A percentile compares a stretch with the other conserved stretches of the same genome.
Evolutionary conservation across 306 rosid species (phyloP).

Genomic region (Pterocarpus macrocarpus): DNA sequence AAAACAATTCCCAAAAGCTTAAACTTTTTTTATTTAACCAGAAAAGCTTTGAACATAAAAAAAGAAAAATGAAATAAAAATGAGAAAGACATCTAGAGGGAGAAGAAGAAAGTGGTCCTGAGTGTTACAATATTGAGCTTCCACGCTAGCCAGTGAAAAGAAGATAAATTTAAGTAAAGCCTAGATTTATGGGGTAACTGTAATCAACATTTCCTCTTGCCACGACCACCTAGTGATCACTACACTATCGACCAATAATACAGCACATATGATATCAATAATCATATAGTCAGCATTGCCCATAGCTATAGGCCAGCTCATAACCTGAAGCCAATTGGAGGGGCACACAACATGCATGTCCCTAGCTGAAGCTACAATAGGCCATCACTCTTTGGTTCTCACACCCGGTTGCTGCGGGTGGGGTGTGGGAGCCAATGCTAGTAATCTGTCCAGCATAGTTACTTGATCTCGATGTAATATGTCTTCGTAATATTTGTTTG

Average conservation of each 20-base stretch:
- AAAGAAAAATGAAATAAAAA: not conserved
- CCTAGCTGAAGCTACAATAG: constrained; percentile 28
- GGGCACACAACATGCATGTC: not conserved
- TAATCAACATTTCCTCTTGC: not conserved
- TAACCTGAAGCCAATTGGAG: not conserved
- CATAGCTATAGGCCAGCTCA: not conserved
- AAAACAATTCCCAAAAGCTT: too few species aligned
- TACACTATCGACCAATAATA: not conserved
- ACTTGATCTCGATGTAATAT: not conserved
- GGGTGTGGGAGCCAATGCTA: not conserved
- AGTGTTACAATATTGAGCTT: not conserved
- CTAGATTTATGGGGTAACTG: constrained; percentile 38
- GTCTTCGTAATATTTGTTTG: not conserved
- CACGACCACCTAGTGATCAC: constrained; percentile 8
- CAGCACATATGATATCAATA: not conserved
- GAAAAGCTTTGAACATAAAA: too few species aligned
- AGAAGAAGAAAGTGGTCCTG: constrained; percentile 27
- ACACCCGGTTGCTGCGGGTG: not conserved
- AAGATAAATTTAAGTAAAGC: constrained; percentile 32
- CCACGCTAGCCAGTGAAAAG: not conserved
- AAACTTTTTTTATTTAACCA: too few species aligned
- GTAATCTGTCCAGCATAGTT: not conserved
- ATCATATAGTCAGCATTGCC: not conserved
- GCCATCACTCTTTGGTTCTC: not conserved
- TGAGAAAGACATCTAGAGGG: not conserved